Percentiles rank a stretch among this genome's conserved stretches.
Evolutionary conservation across 73 alveolate species (phyloP).

Genomic region (Uronychia setigera): DNA sequence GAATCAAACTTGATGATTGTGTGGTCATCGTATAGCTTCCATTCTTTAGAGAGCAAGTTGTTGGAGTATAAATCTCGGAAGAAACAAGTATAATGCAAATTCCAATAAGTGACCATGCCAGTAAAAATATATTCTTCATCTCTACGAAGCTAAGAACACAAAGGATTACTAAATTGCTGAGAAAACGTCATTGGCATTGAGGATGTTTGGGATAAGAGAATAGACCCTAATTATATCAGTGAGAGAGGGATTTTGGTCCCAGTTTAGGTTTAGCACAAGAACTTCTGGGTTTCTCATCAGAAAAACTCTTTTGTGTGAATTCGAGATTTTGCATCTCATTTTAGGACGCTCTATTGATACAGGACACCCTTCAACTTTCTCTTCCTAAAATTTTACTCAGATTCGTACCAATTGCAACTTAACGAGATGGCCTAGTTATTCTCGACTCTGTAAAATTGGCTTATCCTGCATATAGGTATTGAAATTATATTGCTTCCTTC

Average conservation of each 20-base stretch:
- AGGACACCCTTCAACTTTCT: not conserved
- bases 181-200: not conserved
- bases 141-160: not conserved
- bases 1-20: not conserved
- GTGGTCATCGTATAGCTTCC: not conserved
- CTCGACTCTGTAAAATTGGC: not conserved
- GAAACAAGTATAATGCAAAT: not conserved
- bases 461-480: not conserved
- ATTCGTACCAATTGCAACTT: not conserved
- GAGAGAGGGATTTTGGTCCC: slow-evolving; percentile 2
- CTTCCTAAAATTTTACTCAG: not conserved
- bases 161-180: not conserved
- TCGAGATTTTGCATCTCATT: not conserved
- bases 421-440: not conserved
- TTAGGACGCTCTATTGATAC: not conserved
- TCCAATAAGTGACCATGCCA: slow-evolving; percentile 1
- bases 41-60: not conserved
- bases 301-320: not conserved
- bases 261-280: not conserved
- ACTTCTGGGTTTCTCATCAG: not conserved
- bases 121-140: not conserved
- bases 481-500: no score
- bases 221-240: not conserved
- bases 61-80: not conserved
- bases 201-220: not conserved